Evolutionary conservation across 805 yeast genomes (phyloP).

Genomic region (Kazachstania africana): DNA sequence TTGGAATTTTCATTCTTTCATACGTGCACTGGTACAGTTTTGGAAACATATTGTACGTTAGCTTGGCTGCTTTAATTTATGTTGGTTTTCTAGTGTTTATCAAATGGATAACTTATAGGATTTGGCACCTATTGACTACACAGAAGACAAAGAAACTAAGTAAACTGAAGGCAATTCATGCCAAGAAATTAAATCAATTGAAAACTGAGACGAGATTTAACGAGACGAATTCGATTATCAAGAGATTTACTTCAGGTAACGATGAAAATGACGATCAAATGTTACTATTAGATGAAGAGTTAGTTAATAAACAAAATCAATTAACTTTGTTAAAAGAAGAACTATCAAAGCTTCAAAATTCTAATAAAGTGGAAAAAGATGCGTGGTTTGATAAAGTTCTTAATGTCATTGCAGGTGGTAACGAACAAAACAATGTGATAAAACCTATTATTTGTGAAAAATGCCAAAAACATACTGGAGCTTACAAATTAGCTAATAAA

Average conservation of each 20-base stretch:
- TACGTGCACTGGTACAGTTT: no score
- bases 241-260: constrained; percentile 45
- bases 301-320: constrained; percentile 29
- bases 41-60: not conserved
- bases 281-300: constrained; percentile 33
- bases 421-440: constrained; percentile 7
- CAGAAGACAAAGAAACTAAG: constrained; percentile 18
- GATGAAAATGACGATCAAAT: constrained; percentile 36
- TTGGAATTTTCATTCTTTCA: not conserved
- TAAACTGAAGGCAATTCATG: constrained; percentile 34
- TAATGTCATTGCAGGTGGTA: constrained; percentile 22
- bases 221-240: constrained; percentile 61
- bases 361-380: constrained; percentile 18
- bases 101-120: constrained; percentile 5
- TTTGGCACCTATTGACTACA: constrained; percentile 5
- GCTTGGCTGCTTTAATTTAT: not conserved
- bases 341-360: constrained; percentile 10
- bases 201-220: constrained; percentile 65
- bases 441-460: constrained; percentile 16
- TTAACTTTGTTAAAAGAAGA: constrained; percentile 29
- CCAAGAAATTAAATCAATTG: constrained; percentile 49
- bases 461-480: constrained; percentile 16
- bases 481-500: constrained; percentile 13
- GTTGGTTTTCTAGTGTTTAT: constrained; percentile 2
- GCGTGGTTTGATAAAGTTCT: constrained; percentile 27